A percentile compares a stretch with the other conserved stretches of the same genome.
Conservation (phyloP, 768 basidiomycete genomes). For the Boletus sensibilis region DNA sequence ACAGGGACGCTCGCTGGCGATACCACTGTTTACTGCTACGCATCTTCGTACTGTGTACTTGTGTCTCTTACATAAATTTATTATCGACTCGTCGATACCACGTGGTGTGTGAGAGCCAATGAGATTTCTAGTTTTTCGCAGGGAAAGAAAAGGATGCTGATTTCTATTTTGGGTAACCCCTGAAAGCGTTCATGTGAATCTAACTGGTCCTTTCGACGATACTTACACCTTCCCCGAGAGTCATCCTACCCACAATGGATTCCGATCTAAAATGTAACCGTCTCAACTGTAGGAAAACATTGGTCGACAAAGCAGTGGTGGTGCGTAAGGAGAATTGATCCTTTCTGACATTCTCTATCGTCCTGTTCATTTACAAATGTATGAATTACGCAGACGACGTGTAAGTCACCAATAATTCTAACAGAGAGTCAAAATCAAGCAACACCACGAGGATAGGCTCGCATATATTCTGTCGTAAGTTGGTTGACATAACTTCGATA, state of each 20-base stretch:
- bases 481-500: neutral
- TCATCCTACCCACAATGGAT: slow-evolving; percentile 50
- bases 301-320: slow-evolving; percentile 82
- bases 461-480: slow-evolving; percentile 79
- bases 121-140: neutral
- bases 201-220: no score
- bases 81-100: neutral
- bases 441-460: slow-evolving; percentile 50
- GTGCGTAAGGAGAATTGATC: slow-evolving; percentile 43
- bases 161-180: slow-evolving; percentile 17
- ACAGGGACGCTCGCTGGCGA: slow-evolving; percentile 27
- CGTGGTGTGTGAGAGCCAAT: neutral
- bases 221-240: neutral
- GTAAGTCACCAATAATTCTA: slow-evolving; percentile 33
- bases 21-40: slow-evolving; percentile 20
- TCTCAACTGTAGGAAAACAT: slow-evolving; percentile 64
- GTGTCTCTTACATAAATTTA: slow-evolving; percentile 21
- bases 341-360: neutral
- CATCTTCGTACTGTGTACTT: slow-evolving; percentile 29
- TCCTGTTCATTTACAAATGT: slow-evolving; percentile 13
- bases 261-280: slow-evolving; percentile 76
- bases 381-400: slow-evolving; percentile 47
- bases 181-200: neutral
- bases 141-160: no score
- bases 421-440: neutral